Evolutionary conservation across 768 basidiomycete species (phyloP), one percentile per base, ranked within the genome.

Genomic region (Kwoniella sp.): DNA sequence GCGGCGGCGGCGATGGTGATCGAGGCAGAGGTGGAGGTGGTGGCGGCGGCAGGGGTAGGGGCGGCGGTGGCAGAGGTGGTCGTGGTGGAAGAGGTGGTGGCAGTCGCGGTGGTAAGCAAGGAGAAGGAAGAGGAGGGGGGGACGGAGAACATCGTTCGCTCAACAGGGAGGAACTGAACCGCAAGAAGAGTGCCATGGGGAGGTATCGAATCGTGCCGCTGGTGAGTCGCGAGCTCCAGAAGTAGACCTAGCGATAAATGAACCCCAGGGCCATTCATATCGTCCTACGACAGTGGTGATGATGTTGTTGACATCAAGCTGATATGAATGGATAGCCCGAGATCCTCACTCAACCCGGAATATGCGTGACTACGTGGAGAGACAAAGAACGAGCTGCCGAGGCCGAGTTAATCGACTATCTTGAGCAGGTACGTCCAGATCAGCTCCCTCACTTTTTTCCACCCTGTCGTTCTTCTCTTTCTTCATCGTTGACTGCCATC

Each of bases 301-400:
- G 13, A 20, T 17, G 17, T 20, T 26, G 13, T 12, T 59, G n/a
- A 9, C 30, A 47, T 22, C 25, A 26, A 28, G 55, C 65, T 59
- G 64, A 66, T 28, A 26, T 28, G 34, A 4, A 25, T 48, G 23
- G n/a, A 23, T 51, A 77, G 75, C 55, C 65, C 4, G 66, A 67
- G 13, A 69, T 72, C 22, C 34, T 77, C 45, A 65, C 59, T 11
- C 53, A 64, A 30, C 65, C 73, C 20, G 75, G 75, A 12, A 72
- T 77, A 38, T 56, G 60, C 26, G 70, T 69, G 20, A 74, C 75
- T 12, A 65, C 73, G 9, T 31, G 71, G 4, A 67, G 66, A 55
- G 59, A 69, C 58, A 74, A 74, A 34, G 75, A 77, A 45, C 48
- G 66, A 48, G 64, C 67, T 23, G 75, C 75, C 8, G 75, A 77